Evolutionary conservation across 2,329 filamentous ascomycete genomes (phyloP), one percentile per base, ranked within the genome.

Genomic region (Triangularia setosa): DNA sequence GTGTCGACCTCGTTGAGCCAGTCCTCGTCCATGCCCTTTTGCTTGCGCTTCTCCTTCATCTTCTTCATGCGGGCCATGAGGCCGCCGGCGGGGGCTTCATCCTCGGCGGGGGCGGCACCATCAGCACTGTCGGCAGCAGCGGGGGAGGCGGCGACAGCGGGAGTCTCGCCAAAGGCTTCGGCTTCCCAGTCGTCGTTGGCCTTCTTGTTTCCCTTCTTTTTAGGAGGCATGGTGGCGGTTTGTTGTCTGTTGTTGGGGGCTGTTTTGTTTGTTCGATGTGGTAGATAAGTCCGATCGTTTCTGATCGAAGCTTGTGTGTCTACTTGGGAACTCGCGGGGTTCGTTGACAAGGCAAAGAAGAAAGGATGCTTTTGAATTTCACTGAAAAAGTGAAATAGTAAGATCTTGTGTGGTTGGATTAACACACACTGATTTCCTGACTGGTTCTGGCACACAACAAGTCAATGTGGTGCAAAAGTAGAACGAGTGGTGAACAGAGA

Each of bases 131-230:
- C 14, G 14, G 81, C 83, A 58, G 78, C 82, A 44, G 80, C 79
- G 27, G 80, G 80, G 58, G 79, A 80, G 66, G 85, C 79, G 60
- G 83, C 81, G 62, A 84, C 80, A 7, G 90, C 87, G 69, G 86
- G 85, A 73, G 88, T 84, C 66, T 83, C 81, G 80, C 97, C 94
- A 73, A 93, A 93, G 62, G 97, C 83, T 69, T 97, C 93, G 63
- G 91, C 88, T 78, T 98, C 95, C 94, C 94, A 97, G 83, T 97
- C 92, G 74, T 97, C 92, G 75, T 91, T 87, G 75, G 83, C 87
- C 84, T 94, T 96, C 79, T 89, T 90, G 76, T 89, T 90, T 62
- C 66, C 82, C 86, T 97, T 97, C 85, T 95, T 96, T 83, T 97
- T 97, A 68, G 93, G 93, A 74, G 93, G 81, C 94, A 97, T 98